Base-by-base conservation (phyloP, 257 asterid genomes). In the Solanum sejunctum region DNA sequence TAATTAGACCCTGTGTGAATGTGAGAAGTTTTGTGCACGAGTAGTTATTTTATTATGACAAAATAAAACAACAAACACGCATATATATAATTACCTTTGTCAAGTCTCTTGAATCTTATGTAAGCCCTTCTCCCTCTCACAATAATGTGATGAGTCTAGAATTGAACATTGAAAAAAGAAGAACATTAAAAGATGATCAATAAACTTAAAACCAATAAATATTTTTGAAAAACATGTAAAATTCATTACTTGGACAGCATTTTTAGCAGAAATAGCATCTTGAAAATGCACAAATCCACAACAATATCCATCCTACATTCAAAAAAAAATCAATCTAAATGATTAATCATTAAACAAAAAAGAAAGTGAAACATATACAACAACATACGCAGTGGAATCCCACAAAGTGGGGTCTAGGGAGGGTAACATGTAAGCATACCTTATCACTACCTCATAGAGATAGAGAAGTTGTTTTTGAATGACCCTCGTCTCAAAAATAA, bases 201-300 rank as follows among this genome's bases (percentile, higher is more conserved):
- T 39, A 9, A 60, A 12, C 17, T 41, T 6, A 17, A 57, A 26
- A 60, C 0, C 0, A 43, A 55, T 0, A 60, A 70, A 72, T 9
- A 55, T 10, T 58, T 64, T 75, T 49, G 61, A 32, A 32, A 45
- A 79, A 64, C 47, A 55, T 41, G 67, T 3, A 41, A 16, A 69
- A 73, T 66, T 18, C 71, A 64, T 32, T 87, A 91, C 98, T 93
- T 90, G 88, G 3, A 92, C 92, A 26, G 97, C 98, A 85, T 87
- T 92, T 23, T 85, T 84, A 12, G 97, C 97, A 51, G 93, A 75
- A 26, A 89, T 90, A 12, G 89, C 89, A 78, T 91, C 86, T 86
- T 91, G 96, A 20, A 93, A 94, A 28, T 94, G 93, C 55, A 92
- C 98, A 72, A 95, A 95, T 17, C 93, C 98, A 79, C 86, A 94